Evolutionary conservation across 2,329 filamentous ascomycete genomes (phyloP).

Genomic region (Alternaria sp.): DNA sequence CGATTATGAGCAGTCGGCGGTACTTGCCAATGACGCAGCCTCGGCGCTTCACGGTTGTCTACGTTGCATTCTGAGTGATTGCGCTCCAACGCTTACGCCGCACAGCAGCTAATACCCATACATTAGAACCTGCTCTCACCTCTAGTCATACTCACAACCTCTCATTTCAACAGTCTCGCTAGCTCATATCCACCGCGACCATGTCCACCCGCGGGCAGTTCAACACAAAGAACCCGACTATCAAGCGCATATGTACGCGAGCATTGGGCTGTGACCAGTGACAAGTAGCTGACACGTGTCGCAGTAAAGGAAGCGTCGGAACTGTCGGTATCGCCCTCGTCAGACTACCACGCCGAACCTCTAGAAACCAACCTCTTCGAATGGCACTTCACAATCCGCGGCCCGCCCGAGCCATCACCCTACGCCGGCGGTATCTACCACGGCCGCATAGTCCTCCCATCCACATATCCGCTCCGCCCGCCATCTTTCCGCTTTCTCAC

Average conservation of each 20-base stretch:
- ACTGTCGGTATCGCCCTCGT: conserved; percentile 77
- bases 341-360: conserved; percentile 84
- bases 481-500: conserved; percentile 96
- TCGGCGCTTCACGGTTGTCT: conserved; percentile 3
- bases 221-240: conserved; percentile 81
- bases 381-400: conserved; percentile 98
- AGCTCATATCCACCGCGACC: conserved; percentile 1
- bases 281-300: conserved; percentile 28
- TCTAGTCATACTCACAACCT: background rate
- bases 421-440: conserved; percentile 90
- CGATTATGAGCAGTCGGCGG: conserved; percentile 8
- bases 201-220: conserved; percentile 56
- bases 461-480: conserved; percentile 87
- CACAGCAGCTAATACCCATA: background rate
- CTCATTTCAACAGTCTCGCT: background rate
- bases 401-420: conserved; percentile 77
- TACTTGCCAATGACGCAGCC: conserved; percentile 6
- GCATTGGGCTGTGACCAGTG: background rate
- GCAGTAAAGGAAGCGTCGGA: conserved; percentile 89
- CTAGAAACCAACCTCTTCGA: conserved; percentile 92
- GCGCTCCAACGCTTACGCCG: background rate
- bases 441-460: conserved; percentile 88
- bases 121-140: background rate
- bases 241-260: conserved; percentile 77
- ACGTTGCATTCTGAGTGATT: conserved; percentile 11